These are phyloP conservation scores for Talaromyces rugulosus DNA, from an alignment of 2,329 filamentous ascomycete species.

Conservation along the genomic window DNA sequence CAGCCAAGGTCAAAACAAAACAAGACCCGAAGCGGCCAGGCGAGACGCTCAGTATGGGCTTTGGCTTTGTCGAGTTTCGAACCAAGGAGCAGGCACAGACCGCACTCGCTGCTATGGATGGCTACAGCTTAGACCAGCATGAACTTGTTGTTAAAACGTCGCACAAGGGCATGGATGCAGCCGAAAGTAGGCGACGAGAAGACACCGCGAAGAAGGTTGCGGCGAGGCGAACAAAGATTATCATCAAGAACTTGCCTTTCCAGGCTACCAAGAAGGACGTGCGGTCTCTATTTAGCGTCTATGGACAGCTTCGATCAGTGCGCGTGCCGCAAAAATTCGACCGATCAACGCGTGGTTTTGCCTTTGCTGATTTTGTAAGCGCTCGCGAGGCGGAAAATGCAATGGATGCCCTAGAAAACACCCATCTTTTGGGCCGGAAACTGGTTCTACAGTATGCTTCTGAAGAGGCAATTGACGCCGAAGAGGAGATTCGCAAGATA, in stretches of 20 bases:
- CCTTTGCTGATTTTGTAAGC: constrained; percentile 93
- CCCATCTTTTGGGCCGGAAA: constrained; percentile 84
- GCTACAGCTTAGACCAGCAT: constrained; percentile 80
- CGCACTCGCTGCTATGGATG: constrained; percentile 81
- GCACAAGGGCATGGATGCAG: constrained; percentile 81
- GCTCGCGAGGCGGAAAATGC: constrained; percentile 86
- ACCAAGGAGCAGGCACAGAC: constrained; percentile 72
- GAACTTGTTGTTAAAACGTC: constrained; percentile 80
- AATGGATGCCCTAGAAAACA: constrained; percentile 84
- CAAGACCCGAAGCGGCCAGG: constrained; percentile 85
- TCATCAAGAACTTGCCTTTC: constrained; percentile 98
- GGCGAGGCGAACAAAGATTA: constrained; percentile 78
- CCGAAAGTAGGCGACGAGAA: constrained; percentile 77
- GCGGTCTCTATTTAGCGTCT: constrained; percentile 76
- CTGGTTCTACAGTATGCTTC: constrained; percentile 90
- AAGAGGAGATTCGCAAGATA: constrained; percentile 96
- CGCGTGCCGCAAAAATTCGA: constrained; percentile 95
- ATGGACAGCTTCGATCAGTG: constrained; percentile 87
- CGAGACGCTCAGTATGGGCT: constrained; percentile 91
- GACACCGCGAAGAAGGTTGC: constrained; percentile 78
- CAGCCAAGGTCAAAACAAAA: constrained; percentile 88
- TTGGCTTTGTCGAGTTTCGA: constrained; percentile 88
- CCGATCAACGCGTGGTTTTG: constrained; percentile 82
- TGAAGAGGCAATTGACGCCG: constrained; percentile 81
- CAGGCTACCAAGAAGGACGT: constrained; percentile 92